Evolutionary conservation across 2,329 filamentous ascomycete genomes (phyloP), one percentile per base, ranked within the genome.

Genomic region (Nigrospora sphaerica): DNA sequence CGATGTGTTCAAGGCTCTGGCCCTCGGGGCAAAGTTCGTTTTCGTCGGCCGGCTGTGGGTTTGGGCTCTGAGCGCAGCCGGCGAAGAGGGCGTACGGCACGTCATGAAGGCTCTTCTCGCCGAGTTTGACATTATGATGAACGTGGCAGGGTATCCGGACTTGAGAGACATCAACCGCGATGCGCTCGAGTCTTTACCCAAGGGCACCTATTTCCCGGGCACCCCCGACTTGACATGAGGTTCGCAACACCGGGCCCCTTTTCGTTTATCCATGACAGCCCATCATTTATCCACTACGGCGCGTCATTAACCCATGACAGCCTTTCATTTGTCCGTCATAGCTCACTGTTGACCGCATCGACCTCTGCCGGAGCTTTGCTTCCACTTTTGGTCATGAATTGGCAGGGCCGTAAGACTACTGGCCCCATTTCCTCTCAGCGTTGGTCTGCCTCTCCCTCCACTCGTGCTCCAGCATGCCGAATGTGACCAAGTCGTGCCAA

Each of bases 51-150:
- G 80, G 6, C 62, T 81, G 3, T 83, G 76, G 77, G 69, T 84
- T 31, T 83, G 74, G 70, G 79, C 74, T 0, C 57, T 84, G 11
- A 71, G 71, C 36, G 80, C 81, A 46, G 76, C 75, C 61, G 80
- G 80, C 12, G 78, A 83, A 58, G 63, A 73, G 31, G 80, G 80
- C 1, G 79, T 83, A 1, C 62, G 75, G 1, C 80, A 83, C 62
- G 77, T 83, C 9, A 74, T 83, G 70, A 79, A 77, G 62, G 68
- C 69, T n/a, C 57, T 84, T 23, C 59, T 85, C 43, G 79, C 77
- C 0, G 80, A 84, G 46, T 70, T 83, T 32, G 78, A 84, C 57
- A 81, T 83, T 38, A 49, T 81, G 47, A 75, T 84, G 72, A 78
- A 76, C 42, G 74, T 80, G 2, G 74, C 70, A 16, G 79, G 80